A percentile compares a stretch with the other conserved stretches of the same genome.
These are phyloP conservation scores for Yamadazyma dendronema DNA, from an alignment of 1,139 yeast genomes.

Conservation along the genomic window DNA sequence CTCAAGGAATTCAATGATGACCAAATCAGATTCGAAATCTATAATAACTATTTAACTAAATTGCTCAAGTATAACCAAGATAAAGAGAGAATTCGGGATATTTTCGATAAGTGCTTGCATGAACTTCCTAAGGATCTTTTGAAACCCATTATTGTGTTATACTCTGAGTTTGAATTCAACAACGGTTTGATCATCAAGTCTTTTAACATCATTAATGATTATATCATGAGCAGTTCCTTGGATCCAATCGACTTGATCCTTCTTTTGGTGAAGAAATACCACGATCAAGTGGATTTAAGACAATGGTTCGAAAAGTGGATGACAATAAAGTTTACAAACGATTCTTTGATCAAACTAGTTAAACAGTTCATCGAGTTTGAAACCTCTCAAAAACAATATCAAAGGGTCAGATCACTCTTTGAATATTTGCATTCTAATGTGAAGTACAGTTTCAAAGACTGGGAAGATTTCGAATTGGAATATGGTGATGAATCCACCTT, in stretches of 20 bases:
- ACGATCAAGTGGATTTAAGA: slow-evolving; percentile 11
- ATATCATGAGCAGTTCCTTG: slow-evolving; percentile 4
- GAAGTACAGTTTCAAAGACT: slow-evolving; percentile 25
- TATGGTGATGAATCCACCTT: slow-evolving; percentile 70
- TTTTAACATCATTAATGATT: slow-evolving; percentile 22
- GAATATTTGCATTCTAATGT: slow-evolving; percentile 28
- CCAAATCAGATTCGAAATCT: slow-evolving; percentile 60
- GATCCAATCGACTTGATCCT: slow-evolving; percentile 11
- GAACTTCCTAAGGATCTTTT: slow-evolving; percentile 33
- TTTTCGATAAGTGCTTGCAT: slow-evolving; percentile 59
- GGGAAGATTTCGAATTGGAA: slow-evolving; percentile 74
- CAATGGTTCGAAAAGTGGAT: slow-evolving; percentile 12
- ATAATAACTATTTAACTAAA: slow-evolving; percentile 66
- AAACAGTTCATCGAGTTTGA: slow-evolving; percentile 50
- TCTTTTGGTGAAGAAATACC: slow-evolving; percentile 8
- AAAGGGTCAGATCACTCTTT: slow-evolving; percentile 62
- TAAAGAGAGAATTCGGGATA: slow-evolving; percentile 64
- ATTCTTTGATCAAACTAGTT: slow-evolving; percentile 30
- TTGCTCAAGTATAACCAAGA: slow-evolving; percentile 37
- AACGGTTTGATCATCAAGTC: slow-evolving; percentile 29
- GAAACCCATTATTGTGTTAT: slow-evolving; percentile 52
- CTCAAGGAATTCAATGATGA: slow-evolving; percentile 58
- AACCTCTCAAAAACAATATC: slow-evolving; percentile 41
- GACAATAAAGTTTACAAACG: slow-evolving; percentile 9
- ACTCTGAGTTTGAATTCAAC: slow-evolving; percentile 57